These are phyloP conservation scores for Lactarius hatsudake DNA, from an alignment of 768 basidiomycete genomes.

Conservation along the genomic window DNA sequence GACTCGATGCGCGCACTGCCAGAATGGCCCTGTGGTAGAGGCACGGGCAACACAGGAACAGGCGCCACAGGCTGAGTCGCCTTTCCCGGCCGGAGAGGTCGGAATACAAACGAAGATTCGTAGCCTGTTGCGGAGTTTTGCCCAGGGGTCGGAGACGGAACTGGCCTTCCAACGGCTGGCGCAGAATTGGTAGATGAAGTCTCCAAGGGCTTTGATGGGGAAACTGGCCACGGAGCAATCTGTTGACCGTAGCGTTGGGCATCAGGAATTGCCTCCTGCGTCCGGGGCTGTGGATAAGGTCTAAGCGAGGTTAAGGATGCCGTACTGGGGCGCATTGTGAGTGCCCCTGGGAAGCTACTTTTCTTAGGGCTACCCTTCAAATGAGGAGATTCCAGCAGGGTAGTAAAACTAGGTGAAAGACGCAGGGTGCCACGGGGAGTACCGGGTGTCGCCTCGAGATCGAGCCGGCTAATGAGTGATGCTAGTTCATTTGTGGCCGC, in stretches of 20 bases:
- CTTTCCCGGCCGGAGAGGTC: not conserved
- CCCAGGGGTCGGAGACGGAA: not conserved
- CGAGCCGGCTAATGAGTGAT: slow-evolving; percentile 73
- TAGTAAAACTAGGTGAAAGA: slow-evolving; percentile 29
- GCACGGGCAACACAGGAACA: not conserved
- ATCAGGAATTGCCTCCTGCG: slow-evolving; percentile 20
- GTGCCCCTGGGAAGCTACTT: slow-evolving; percentile 34
- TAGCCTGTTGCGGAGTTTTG: not conserved
- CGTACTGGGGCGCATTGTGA: slow-evolving; percentile 36
- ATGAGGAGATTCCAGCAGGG: slow-evolving; percentile 27
- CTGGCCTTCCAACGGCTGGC: not conserved
- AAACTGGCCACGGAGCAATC: slow-evolving; percentile 61
- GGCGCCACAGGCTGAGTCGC: not conserved
- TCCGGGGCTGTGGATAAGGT: slow-evolving; percentile 45
- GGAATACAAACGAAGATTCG: not conserved
- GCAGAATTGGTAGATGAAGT: slow-evolving; percentile 24
- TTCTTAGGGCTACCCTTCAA: slow-evolving; percentile 37
- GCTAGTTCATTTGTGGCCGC: slow-evolving; percentile 81
- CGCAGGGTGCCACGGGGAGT: slow-evolving; percentile 40
- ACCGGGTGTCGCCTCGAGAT: slow-evolving; percentile 73
- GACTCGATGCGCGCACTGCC: not conserved
- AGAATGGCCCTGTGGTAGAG: not conserved
- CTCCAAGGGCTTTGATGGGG: slow-evolving; percentile 39
- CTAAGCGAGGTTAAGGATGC: slow-evolving; percentile 49
- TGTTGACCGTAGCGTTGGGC: slow-evolving; percentile 43